Percentiles rank a stretch among this genome's conserved stretches.
phyloP scores from a whole-genome alignment of 1,284 basidiomycete genomes.

The Tetrapyrgos nigripes region DNA sequence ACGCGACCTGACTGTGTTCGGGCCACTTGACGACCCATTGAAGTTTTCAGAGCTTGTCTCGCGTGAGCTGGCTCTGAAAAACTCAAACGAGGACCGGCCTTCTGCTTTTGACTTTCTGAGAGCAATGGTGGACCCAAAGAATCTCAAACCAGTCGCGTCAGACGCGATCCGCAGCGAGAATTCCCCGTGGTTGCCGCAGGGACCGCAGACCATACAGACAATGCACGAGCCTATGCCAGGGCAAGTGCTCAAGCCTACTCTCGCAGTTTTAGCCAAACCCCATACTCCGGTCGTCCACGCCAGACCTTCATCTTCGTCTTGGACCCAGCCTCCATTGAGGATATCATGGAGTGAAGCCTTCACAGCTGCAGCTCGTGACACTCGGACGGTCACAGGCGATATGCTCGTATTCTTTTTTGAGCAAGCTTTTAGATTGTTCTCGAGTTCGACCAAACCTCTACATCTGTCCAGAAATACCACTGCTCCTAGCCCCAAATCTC shows the following conservation, averaged over 20 bases:
- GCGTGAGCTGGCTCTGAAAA: background rate
- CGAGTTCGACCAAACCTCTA: background rate
- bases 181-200: background rate
- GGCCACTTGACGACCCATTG: background rate
- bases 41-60: background rate
- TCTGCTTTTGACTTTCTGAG: background rate
- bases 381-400: slow-evolving; percentile 17
- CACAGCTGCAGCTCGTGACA: slow-evolving; percentile 37
- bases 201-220: background rate
- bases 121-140: background rate
- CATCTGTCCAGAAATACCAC: background rate
- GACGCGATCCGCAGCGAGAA: background rate
- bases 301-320: background rate
- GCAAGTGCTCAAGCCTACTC: background rate
- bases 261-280: slow-evolving; percentile 33
- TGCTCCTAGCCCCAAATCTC: slow-evolving; percentile 36
- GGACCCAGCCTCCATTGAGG: background rate
- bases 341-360: slow-evolving; percentile 39
- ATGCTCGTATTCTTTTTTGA: slow-evolving; percentile 10
- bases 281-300: slow-evolving; percentile 12
- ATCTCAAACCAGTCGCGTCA: background rate
- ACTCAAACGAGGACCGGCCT: background rate
- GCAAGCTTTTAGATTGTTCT: background rate
- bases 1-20: background rate
- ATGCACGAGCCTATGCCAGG: background rate